A percentile compares a stretch with the other conserved stretches of the same genome.
These are phyloP conservation scores for Kwoniella europaea DNA, from an alignment of 768 basidiomycete genomes.

Conservation along the genomic window DNA sequence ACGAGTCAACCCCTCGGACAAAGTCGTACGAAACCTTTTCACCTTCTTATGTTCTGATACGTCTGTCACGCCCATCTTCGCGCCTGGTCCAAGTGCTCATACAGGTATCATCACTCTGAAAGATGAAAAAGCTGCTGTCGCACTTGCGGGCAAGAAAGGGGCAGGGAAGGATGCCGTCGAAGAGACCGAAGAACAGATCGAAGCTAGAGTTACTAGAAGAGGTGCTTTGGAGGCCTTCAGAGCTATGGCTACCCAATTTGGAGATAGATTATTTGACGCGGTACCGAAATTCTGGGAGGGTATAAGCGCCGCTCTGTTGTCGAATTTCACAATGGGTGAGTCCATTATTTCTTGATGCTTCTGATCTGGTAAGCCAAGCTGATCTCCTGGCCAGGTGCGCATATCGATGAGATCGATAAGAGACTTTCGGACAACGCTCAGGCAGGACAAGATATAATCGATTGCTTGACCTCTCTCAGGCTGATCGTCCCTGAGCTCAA, in stretches of 20 bases:
- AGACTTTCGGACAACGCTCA: slow-evolving; percentile 11
- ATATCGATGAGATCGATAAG: slow-evolving; percentile 19
- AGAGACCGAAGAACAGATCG: slow-evolving; percentile 65
- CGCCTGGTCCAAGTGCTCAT: slow-evolving; percentile 57
- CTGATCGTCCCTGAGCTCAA: slow-evolving; percentile 79
- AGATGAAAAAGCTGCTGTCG: slow-evolving; percentile 54
- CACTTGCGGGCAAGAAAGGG: slow-evolving; percentile 37
- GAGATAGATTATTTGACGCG: slow-evolving; percentile 69
- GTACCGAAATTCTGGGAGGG: slow-evolving; percentile 97
- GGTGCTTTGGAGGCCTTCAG: slow-evolving; percentile 85
- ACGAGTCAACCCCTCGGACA: slow-evolving; percentile 84
- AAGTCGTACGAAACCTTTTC: slow-evolving; percentile 95
- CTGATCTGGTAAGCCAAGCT: too few species aligned
- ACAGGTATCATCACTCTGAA: slow-evolving; percentile 79
- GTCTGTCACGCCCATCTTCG: slow-evolving; percentile 86
- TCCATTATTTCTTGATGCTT: too few species aligned
- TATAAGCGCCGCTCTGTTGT: slow-evolving; percentile 77
- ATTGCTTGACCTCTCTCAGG: slow-evolving; percentile 86
- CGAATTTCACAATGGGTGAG: slow-evolving; percentile 35
- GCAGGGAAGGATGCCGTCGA: slow-evolving; percentile 34
- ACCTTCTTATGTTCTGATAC: slow-evolving; percentile 94
- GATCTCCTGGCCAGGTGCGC: background rate
- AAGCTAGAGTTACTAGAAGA: slow-evolving; percentile 74
- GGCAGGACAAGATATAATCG: slow-evolving; percentile 65
- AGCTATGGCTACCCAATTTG: slow-evolving; percentile 77